Evolutionary conservation across 129 eudicot species (phyloP), one percentile per base, ranked within the genome.

Genomic region (Artemisia tridentata): DNA sequence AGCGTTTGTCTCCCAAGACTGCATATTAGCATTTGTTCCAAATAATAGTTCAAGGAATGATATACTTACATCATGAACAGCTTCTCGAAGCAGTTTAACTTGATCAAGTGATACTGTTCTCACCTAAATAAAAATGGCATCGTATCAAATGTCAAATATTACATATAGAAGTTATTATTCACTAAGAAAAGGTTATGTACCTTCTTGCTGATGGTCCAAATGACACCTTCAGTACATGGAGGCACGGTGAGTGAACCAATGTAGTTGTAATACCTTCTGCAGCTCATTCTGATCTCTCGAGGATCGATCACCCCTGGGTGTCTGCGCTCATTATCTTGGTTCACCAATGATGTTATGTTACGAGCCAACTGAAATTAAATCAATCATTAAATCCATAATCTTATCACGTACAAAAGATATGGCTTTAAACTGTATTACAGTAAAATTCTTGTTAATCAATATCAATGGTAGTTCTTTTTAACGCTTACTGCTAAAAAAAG

Each of bases 21-120:
- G 38, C 38, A 31, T 31, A 31, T 31, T 5, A 31, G 41, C 38
- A 31, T 31, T 31, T 31, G 38, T 31, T 31, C 38, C 38, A 31
- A 31, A 31, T 5, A 31, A 31, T 31, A 31, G 4, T 31, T 5
- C 38, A 31, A 31, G 38, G 38, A 31, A 4, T 0, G 38, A 31
- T 31, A 5, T 29, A 81, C 96, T 89, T 84, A 84, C 96, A 54
- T 86, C 96, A 11, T 84, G 85, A 61, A 86, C 91, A 18, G 85
- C 96, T 8, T 86, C 85, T 23, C 90, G 83, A 29, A 89, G 80
- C 73, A 86, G 45, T 63, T 51, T 76, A 2, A 89, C 85, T 74
- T 89, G 96, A 16, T 64, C 79, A 45, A 60, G 79, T 2, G 96
- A 86, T 5, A 80, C 93, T 31, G 90, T 80, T 56, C 77, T 77